These are phyloP conservation scores for Volvariella volvacea DNA, from an alignment of 1,284 basidiomycete genomes.

Conservation along the genomic window DNA sequence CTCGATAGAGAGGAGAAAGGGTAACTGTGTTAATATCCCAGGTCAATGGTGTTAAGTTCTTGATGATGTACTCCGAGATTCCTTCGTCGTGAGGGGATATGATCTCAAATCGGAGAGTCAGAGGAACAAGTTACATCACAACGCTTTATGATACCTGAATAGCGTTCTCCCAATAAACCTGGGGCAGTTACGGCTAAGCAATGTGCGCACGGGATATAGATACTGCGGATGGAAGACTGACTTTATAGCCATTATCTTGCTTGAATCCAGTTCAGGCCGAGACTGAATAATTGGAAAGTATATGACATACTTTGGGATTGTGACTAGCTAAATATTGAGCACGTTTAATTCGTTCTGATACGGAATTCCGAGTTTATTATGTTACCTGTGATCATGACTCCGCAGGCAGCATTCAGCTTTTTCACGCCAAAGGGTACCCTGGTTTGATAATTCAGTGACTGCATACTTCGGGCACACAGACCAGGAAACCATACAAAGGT, in stretches of 20 bases:
- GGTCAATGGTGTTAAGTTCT: slow-evolving; percentile 50
- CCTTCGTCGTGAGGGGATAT: slow-evolving; percentile 75
- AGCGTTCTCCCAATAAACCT: slow-evolving; percentile 85
- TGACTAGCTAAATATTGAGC: slow-evolving; percentile 53
- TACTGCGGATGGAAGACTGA: slow-evolving; percentile 15
- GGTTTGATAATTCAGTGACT: too few relatives aligned
- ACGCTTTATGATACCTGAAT: slow-evolving; percentile 54
- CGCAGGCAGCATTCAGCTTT: slow-evolving; percentile 61
- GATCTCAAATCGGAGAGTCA: slow-evolving; percentile 42
- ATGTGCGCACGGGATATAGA: too few relatives aligned
- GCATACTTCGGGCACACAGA: not conserved
- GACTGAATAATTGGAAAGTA: slow-evolving; percentile 1
- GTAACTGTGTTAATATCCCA: slow-evolving; percentile 35
- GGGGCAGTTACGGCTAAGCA: not conserved
- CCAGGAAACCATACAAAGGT: slow-evolving; percentile 51
- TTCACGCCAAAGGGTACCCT: slow-evolving; percentile 78
- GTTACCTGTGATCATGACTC: slow-evolving; percentile 82
- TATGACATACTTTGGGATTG: slow-evolving; percentile 66
- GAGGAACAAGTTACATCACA: not conserved
- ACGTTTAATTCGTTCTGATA: too few relatives aligned
- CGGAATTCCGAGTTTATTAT: too few relatives aligned
- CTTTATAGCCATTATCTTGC: slow-evolving; percentile 87
- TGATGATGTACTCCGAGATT: slow-evolving; percentile 59
- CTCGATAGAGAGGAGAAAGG: slow-evolving; percentile 38
- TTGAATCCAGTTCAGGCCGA: slow-evolving; percentile 17